phyloP scores from a whole-genome alignment of 2,329 filamentous ascomycete species.

The Colletotrichum sp. region DNA sequence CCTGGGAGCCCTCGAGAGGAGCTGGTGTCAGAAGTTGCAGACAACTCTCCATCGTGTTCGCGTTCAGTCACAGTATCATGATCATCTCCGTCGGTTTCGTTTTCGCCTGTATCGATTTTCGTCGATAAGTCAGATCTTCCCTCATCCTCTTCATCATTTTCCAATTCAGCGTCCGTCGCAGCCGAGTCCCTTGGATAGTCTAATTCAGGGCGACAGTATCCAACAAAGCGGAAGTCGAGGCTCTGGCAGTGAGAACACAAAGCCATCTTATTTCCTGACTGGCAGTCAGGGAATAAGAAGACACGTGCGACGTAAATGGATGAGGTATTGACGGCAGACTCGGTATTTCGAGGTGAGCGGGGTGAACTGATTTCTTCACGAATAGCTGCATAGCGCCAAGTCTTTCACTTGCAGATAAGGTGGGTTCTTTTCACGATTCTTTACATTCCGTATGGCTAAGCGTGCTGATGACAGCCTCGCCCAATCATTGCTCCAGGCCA shows the following conservation, averaged over 20 bases:
- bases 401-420: background rate
- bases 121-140: background rate
- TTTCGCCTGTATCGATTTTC: background rate
- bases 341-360: background rate
- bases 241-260: background rate
- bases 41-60: background rate
- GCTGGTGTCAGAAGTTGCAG: background rate
- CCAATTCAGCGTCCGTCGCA: background rate
- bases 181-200: background rate
- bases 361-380: background rate
- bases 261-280: background rate
- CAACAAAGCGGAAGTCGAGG: background rate
- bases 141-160: background rate
- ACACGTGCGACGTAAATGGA: no score
- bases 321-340: background rate
- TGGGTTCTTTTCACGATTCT: background rate
- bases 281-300: background rate
- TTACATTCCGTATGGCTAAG: background rate
- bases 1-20: background rate
- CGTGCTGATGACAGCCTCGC: background rate
- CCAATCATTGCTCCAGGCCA: background rate
- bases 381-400: background rate
- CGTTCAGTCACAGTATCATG: fast-evolving
- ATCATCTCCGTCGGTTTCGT: background rate
- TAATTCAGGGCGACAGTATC: background rate